Evolutionary conservation across 768 basidiomycete species (phyloP).

Genomic region (Auriculariales sp.): DNA sequence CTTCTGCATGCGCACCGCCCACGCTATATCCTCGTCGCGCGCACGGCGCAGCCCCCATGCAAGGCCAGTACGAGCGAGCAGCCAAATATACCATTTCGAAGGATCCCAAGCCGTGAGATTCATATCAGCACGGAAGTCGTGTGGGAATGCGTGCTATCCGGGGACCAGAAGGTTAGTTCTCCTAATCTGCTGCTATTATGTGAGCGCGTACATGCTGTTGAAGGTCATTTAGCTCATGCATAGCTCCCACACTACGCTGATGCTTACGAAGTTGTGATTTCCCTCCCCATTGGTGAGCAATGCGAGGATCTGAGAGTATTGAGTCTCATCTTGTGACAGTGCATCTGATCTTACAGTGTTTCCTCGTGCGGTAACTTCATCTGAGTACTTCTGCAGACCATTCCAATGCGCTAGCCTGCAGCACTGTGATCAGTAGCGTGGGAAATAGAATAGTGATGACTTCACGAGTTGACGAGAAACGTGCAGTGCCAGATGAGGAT

Average conservation of each 20-base stretch:
- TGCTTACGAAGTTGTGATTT: conserved; percentile 58
- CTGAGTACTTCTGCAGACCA: conserved; percentile 65
- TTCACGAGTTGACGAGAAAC: conserved; percentile 61
- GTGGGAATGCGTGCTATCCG: conserved; percentile 72
- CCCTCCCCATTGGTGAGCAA: conserved; percentile 64
- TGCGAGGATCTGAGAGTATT: conserved; percentile 56
- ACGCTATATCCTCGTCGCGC: conserved; percentile 29
- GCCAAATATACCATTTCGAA: conserved; percentile 61
- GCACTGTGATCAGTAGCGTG: not conserved
- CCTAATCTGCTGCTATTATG: too few species aligned
- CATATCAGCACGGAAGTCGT: conserved; percentile 62
- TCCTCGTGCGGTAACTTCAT: conserved; percentile 64
- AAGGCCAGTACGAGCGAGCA: conserved; percentile 32
- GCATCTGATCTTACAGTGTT: conserved; percentile 44
- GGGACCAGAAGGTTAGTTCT: conserved; percentile 9
- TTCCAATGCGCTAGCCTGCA: conserved; percentile 63
- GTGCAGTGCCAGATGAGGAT: conserved; percentile 45
- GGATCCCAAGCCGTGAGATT: conserved; percentile 57
- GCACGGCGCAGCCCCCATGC: conserved; percentile 35
- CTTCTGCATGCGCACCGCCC: conserved; percentile 35
- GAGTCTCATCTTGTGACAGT: too few species aligned
- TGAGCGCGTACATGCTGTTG: conserved; percentile 33
- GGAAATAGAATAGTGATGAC: not conserved
- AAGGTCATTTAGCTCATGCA: too few species aligned
- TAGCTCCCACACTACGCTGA: too few species aligned